These are phyloP conservation scores for Monoraphidium neglectum DNA, from an alignment of 139 green algal genomes.

Conservation along the genomic window DNA sequence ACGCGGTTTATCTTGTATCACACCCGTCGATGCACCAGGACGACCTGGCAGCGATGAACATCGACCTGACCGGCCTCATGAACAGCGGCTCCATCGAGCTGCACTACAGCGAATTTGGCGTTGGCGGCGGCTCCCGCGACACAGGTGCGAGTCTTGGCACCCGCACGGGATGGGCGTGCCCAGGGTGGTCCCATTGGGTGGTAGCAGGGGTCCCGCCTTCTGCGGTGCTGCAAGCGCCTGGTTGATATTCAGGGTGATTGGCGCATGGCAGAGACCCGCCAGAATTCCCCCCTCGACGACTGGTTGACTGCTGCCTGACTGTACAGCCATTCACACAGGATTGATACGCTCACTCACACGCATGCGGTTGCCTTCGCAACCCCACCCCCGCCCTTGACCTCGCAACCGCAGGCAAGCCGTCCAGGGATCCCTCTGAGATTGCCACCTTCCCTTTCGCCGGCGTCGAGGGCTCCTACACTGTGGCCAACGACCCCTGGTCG, in stretches of 20 bases:
- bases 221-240: neutral
- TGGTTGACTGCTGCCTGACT: neutral
- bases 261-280: too few species aligned
- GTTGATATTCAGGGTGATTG: too few species aligned
- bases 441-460: constrained; percentile 47
- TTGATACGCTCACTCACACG: too few species aligned
- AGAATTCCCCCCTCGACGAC: too few species aligned
- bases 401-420: too few species aligned
- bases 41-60: constrained; percentile 10
- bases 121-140: constrained; percentile 39
- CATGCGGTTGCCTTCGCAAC: neutral
- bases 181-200: constrained; percentile 3
- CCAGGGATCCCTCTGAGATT: constrained; percentile 23
- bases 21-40: too few species aligned
- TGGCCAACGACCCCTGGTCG: constrained; percentile 7
- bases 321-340: too few species aligned
- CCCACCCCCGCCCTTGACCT: neutral
- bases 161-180: neutral
- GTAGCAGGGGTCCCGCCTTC: neutral
- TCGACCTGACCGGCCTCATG: constrained; percentile 27
- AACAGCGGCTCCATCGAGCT: constrained; percentile 28
- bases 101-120: constrained; percentile 49
- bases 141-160: constrained; percentile 1
- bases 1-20: too few species aligned
- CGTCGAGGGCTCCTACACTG: constrained; percentile 33